These are phyloP conservation scores for Aspergillus avenaceus DNA, from an alignment of 495 filamentous ascomycete genomes.

Conservation along the genomic window DNA sequence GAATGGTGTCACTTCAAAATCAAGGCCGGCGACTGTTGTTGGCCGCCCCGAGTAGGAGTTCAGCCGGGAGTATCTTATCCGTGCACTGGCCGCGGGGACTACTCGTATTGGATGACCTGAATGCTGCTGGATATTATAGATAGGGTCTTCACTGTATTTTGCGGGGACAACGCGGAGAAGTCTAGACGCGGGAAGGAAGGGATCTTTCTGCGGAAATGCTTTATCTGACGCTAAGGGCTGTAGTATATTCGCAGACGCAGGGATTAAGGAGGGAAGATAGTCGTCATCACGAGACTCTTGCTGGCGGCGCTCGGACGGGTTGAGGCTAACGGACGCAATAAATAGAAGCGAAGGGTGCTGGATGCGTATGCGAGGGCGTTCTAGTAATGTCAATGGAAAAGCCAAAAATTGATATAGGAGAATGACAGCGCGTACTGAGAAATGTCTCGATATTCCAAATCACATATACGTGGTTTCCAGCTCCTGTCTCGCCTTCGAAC, in stretches of 20 bases:
- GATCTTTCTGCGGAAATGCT: conserved; percentile 57
- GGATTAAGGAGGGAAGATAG: conserved; percentile 71
- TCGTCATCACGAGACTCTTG: conserved; percentile 54
- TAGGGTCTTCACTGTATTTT: conserved; percentile 53
- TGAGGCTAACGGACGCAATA: conserved; percentile 65
- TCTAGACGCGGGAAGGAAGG: conserved; percentile 73
- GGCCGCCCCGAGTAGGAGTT: conserved; percentile 59
- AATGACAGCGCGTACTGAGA: conserved; percentile 46
- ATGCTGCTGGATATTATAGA: conserved; percentile 59
- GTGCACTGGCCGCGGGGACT: conserved; percentile 77
- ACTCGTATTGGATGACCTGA: conserved; percentile 64
- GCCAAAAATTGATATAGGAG: not conserved
- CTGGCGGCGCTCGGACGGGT: conserved; percentile 48
- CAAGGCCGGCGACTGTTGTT: conserved; percentile 75
- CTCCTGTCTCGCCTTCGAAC: conserved; percentile 49
- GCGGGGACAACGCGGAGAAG: conserved; percentile 72
- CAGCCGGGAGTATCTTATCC: conserved; percentile 73
- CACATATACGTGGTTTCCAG: conserved; percentile 59
- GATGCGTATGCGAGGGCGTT: conserved; percentile 71
- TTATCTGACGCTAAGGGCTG: conserved; percentile 72
- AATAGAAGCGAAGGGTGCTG: conserved; percentile 77
- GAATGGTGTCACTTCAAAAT: conserved; percentile 84
- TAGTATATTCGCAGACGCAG: conserved; percentile 76
- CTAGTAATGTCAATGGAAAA: conserved; percentile 22
- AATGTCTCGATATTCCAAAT: conserved; percentile 79